Evolutionary conservation across 2,329 filamentous ascomycete genomes (phyloP).

Genomic region (Aquanectria penicillioides): DNA sequence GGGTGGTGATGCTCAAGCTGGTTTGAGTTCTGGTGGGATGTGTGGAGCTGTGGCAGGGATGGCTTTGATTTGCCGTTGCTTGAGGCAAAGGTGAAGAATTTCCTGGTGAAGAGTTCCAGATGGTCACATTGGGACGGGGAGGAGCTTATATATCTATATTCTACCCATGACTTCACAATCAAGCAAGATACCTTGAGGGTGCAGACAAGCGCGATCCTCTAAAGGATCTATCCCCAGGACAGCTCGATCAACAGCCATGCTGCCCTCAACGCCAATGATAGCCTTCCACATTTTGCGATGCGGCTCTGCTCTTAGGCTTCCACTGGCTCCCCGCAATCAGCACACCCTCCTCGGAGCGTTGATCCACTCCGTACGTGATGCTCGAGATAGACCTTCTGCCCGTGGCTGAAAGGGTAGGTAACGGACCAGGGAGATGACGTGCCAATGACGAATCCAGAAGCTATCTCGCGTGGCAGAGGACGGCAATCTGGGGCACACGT

Average conservation of each 20-base stretch:
- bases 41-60: no score
- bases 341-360: constrained; percentile 33
- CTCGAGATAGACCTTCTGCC: constrained; percentile 21
- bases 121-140: neutral
- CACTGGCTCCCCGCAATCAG: constrained; percentile 18
- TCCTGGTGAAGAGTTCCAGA: neutral
- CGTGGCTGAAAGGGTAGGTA: constrained; percentile 20
- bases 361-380: constrained; percentile 19
- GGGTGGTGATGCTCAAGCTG: neutral
- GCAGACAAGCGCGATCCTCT: constrained; percentile 17
- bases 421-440: constrained; percentile 23
- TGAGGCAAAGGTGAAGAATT: no score
- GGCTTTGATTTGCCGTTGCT: no score
- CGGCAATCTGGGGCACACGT: constrained; percentile 34
- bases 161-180: neutral
- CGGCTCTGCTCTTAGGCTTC: constrained; percentile 33
- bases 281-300: constrained; percentile 40
- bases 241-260: constrained; percentile 28
- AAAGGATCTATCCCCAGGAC: constrained; percentile 18
- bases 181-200: constrained; percentile 15
- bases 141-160: constrained; percentile 15
- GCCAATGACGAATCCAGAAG: constrained; percentile 31
- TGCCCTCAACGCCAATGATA: constrained; percentile 39
- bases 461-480: constrained; percentile 24
- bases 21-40: no score